Base-by-base conservation (phyloP, 2,329 filamentous ascomycete genomes). In the Ceratocystis huliohia region DNA sequence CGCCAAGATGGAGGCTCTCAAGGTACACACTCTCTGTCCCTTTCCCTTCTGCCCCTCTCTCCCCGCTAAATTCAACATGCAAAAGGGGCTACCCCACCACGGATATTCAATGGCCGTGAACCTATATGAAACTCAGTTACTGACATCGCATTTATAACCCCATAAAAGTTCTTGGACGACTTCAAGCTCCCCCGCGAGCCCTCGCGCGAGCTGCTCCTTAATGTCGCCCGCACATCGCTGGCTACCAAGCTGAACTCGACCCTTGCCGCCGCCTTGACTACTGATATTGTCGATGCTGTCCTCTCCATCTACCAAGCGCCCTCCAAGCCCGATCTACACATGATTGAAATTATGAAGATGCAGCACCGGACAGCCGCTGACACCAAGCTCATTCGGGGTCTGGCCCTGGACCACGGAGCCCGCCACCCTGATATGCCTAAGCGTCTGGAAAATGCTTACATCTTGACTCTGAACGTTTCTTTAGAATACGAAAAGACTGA, bases 321-420 rank as follows among this genome's bases (percentile, higher is more conserved):
- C 30, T 86, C 85, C 69, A 97, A 97, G 80, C 95, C 95, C 66
- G 94, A 99, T 78, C 78, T 99, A 73, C 93, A 97, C 81, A 99
- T 99, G 94, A 84, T 99, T 71, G 94, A 99, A 78, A 97, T 99
- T 73, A 99, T 99, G 94, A 97, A 96, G 76, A 97, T 99, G 93
- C 94, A 99, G 80, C 94, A 99, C 80, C 89, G 93, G 72, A 91
- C 90, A 64, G 92, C 93, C 68, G 90, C 94, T 41, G 94, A 99
- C 76, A 99, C 94, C 67, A 91, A 96, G 77, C 85, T 99, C 68
- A 96, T 99, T 76, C 86, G 89, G 70, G 94, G 94, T 68, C 82
- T 99, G 67, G 94, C 91, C 8, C 80, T 99, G 69, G 94, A 99
- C 73, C 94, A 99, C 76, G 94, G 94, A 71, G 92, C 94, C 13